A percentile compares a stretch with the other conserved stretches of the same genome.
These are phyloP conservation scores for Phytopythium vexans DNA, from an alignment of 352 stramenopile genomes.

Conservation along the genomic window DNA sequence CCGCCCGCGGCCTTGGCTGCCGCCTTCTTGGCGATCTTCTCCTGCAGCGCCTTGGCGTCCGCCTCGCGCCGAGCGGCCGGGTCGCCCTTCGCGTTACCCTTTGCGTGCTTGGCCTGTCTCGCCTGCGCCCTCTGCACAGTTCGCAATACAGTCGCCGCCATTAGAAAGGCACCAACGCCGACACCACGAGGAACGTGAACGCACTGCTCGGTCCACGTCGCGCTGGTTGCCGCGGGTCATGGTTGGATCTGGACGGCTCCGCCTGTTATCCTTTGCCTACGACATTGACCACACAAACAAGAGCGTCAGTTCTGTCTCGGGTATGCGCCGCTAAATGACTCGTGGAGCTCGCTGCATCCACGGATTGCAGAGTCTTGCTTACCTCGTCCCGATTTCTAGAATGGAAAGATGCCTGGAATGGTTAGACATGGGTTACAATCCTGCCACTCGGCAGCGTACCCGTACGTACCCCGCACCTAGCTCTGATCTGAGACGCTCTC, in stretches of 20 bases:
- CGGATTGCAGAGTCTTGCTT: too few species aligned
- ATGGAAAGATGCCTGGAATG: too few species aligned
- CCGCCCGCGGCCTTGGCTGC: conserved; percentile 55
- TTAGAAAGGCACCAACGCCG: conserved; percentile 3
- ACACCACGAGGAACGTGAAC: conserved; percentile 5
- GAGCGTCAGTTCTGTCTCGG: too few species aligned
- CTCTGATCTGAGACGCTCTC: too few species aligned
- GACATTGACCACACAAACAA: too few species aligned
- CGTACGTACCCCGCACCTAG: too few species aligned
- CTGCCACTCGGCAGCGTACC: too few species aligned
- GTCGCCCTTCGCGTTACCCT: conserved; percentile 42
- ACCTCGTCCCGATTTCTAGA: too few species aligned
- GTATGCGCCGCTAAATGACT: too few species aligned
- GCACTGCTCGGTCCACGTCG: conserved; percentile 66
- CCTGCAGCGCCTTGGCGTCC: conserved; percentile 73
- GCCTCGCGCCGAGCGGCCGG: conserved; percentile 60
- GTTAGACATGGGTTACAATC: too few species aligned
- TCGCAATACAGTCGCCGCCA: background rate
- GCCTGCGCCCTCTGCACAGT: conserved; percentile 60
- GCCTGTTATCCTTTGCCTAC: too few species aligned
- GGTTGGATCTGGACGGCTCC: background rate
- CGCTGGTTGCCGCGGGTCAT: conserved; percentile 86
- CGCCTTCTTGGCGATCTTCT: conserved; percentile 79
- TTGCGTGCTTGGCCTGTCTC: conserved; percentile 48
- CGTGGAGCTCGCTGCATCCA: too few species aligned